phyloP scores from a whole-genome alignment of 2,329 filamentous ascomycete species.

The Tolypocladium nubicola region DNA sequence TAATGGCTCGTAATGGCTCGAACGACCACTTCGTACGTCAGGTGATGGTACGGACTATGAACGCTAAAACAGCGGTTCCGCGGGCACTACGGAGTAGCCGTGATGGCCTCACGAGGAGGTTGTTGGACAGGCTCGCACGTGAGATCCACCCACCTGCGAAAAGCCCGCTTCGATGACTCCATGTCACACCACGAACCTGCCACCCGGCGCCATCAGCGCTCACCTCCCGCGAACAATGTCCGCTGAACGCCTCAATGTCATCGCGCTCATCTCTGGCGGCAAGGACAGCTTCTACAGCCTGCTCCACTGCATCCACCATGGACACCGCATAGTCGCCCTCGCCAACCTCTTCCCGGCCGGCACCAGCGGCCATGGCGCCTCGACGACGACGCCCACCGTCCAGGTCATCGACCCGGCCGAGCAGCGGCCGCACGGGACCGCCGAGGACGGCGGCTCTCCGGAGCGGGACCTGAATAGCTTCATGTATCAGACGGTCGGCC shows the following conservation, averaged over 20 bases:
- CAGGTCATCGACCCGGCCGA: slow-evolving; percentile 9
- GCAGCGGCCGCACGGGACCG: background rate
- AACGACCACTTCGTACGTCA: background rate
- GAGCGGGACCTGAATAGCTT: slow-evolving; percentile 73
- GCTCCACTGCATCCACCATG: slow-evolving; percentile 79
- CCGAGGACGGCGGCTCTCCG: background rate
- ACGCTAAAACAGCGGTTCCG: background rate
- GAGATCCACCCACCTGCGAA: slow-evolving; percentile 1
- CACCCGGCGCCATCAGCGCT: background rate
- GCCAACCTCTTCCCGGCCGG: slow-evolving; percentile 66
- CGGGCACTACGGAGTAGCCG: background rate
- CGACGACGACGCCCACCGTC: background rate
- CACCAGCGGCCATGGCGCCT: background rate
- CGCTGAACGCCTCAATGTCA: slow-evolving; percentile 55
- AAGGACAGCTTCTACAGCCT: slow-evolving; percentile 96
- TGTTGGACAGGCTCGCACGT: slow-evolving; percentile 3
- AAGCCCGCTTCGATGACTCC: background rate
- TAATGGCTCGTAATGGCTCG: too few relatives aligned
- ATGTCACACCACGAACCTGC: background rate
- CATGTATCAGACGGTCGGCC: slow-evolving; percentile 99
- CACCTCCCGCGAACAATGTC: slow-evolving; percentile 21
- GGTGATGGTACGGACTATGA: background rate
- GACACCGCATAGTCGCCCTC: slow-evolving; percentile 75
- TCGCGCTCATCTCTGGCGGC: slow-evolving; percentile 87
- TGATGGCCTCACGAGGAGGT: background rate